These are phyloP conservation scores for Taphrina populina DNA, from an alignment of 1,139 yeast genomes.

Conservation along the genomic window DNA sequence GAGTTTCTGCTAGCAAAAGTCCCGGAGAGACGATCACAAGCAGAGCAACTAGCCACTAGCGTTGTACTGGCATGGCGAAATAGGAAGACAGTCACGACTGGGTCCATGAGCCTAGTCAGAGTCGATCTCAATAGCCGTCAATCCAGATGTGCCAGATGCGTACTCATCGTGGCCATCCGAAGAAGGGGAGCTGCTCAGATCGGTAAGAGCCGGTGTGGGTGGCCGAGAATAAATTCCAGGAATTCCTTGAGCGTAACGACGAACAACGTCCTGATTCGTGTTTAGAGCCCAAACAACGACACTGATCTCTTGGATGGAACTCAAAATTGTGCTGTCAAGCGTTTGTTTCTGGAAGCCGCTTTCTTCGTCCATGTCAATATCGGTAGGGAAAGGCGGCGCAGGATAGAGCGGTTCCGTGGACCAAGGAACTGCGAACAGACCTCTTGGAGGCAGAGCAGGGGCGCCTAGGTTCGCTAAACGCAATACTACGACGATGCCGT, in stretches of 20 bases:
- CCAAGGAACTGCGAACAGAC: slow-evolving; percentile 35
- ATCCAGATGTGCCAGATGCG: slow-evolving; percentile 1
- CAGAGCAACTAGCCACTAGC: too few species aligned
- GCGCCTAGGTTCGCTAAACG: slow-evolving; percentile 29
- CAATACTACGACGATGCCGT: slow-evolving; percentile 37
- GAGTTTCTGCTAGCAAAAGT: too few species aligned
- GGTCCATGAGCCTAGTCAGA: too few species aligned
- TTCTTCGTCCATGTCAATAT: slow-evolving; percentile 5
- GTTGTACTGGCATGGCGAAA: too few species aligned
- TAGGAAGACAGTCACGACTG: too few species aligned
- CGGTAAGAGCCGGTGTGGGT: neutral
- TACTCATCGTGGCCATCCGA: neutral
- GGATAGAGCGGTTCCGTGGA: slow-evolving; percentile 27
- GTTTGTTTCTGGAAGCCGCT: neutral
- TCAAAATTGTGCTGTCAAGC: slow-evolving; percentile 3
- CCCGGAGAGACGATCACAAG: too few species aligned
- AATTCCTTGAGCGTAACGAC: slow-evolving; percentile 18
- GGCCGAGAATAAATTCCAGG: slow-evolving; percentile 2
- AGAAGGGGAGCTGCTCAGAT: neutral
- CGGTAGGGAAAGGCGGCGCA: slow-evolving; percentile 28
- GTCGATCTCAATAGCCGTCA: slow-evolving; percentile 1
- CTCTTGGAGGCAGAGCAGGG: slow-evolving; percentile 14
- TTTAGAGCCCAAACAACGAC: slow-evolving; percentile 29
- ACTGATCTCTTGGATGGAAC: slow-evolving; percentile 17
- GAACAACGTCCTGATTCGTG: slow-evolving; percentile 25